Evolutionary conservation across 129 eudicot genomes (phyloP).

Genomic region (Flaveria sonorensis): DNA sequence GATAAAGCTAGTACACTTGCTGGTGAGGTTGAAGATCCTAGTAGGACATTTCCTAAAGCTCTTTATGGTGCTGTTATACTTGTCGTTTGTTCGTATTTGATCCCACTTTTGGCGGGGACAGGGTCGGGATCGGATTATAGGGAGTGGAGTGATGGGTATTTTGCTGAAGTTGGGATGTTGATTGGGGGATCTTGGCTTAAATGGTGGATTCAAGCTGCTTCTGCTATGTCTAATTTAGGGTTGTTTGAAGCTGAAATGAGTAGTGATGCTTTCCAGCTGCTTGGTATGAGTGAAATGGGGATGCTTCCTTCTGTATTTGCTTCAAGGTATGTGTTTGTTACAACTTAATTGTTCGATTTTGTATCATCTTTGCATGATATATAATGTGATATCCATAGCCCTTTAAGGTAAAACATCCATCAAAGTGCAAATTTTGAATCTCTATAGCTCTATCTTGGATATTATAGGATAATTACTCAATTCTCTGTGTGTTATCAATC

Average conservation of each 20-base stretch:
- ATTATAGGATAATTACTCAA: neutral
- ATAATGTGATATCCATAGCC: neutral
- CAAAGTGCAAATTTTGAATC: neutral
- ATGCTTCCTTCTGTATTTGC: slow-evolving; percentile 83
- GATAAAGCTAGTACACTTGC: slow-evolving; percentile 91
- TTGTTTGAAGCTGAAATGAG: slow-evolving; percentile 97
- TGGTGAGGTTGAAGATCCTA: slow-evolving; percentile 79
- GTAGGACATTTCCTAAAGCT: slow-evolving; percentile 79
- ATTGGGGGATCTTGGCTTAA: slow-evolving; percentile 91
- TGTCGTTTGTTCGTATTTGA: slow-evolving; percentile 70
- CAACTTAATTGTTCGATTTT: neutral
- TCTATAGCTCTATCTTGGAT: neutral
- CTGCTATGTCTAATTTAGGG: slow-evolving; percentile 92
- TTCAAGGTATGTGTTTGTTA: slow-evolving; percentile 46
- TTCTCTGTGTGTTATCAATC: no score
- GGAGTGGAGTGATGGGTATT: slow-evolving; percentile 91
- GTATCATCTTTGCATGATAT: neutral
- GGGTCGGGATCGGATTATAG: slow-evolving; percentile 62
- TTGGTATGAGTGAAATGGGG: slow-evolving; percentile 94
- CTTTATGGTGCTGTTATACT: slow-evolving; percentile 69
- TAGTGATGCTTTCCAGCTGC: slow-evolving; percentile 83
- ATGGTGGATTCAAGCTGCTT: slow-evolving; percentile 96
- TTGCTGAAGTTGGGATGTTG: slow-evolving; percentile 87
- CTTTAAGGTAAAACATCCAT: neutral
- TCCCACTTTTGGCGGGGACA: slow-evolving; percentile 85